These are phyloP conservation scores for Colletotrichum sojae DNA, from an alignment of 2,329 filamentous ascomycete genomes.

Conservation along the genomic window DNA sequence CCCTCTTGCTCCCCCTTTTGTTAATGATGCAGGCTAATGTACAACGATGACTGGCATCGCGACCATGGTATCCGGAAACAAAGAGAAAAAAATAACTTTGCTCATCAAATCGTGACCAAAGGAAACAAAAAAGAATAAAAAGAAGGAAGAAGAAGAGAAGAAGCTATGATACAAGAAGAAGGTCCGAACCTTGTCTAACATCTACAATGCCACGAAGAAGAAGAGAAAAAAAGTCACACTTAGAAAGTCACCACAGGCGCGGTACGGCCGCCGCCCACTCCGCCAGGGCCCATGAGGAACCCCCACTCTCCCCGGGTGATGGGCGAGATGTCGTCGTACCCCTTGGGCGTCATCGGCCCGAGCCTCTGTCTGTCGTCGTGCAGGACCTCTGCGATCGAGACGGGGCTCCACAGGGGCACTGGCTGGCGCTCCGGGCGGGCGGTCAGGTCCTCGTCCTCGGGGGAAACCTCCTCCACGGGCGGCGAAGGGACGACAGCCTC, in stretches of 20 bases:
- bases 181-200: background rate
- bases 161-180: conserved; percentile 34
- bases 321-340: conserved; percentile 74
- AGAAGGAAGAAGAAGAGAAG: background rate
- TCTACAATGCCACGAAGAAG: background rate
- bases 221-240: conserved; percentile 35
- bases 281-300: conserved; percentile 67
- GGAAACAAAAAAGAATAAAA: background rate
- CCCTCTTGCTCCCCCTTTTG: too few relatives aligned
- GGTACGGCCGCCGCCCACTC: conserved; percentile 59
- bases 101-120: conserved; percentile 27
- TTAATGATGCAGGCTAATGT: conserved; percentile 28
- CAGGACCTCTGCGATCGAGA: conserved; percentile 62
- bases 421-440: conserved; percentile 51
- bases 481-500: conserved; percentile 37
- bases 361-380: conserved; percentile 48
- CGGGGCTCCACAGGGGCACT: conserved; percentile 48
- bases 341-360: conserved; percentile 70
- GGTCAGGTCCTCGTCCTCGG: conserved; percentile 54
- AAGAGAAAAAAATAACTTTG: background rate
- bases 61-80: conserved; percentile 18
- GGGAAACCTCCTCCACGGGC: conserved; percentile 43
- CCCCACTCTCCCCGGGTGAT: conserved; percentile 75
- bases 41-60: conserved; percentile 27
- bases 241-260: conserved; percentile 68